Base-by-base conservation (phyloP, 768 basidiomycete species). In the Leccinum variicolor region DNA sequence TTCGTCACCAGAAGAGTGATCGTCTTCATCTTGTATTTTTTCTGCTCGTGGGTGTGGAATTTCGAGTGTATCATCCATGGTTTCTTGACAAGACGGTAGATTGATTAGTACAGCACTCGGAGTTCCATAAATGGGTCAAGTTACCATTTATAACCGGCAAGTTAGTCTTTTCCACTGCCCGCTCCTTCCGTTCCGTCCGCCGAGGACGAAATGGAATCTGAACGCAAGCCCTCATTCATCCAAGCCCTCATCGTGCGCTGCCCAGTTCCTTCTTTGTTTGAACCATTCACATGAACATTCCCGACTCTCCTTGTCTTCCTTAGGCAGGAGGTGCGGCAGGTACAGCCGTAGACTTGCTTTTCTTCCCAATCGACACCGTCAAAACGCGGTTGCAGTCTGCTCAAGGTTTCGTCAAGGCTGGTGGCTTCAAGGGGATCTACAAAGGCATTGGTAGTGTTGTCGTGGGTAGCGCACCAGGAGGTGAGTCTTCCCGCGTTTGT, bases 321-420 rank as follows among this genome's bases (percentile, higher is more conserved):
- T 64, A 94, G 90, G 89, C 92, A 45, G 94, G 96, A 25, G 95
- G 90, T 21, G 71, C 87, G n/a, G 93, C 97, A 31, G 96, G 96
- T 26, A 89, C 92, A 8, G 81, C 93, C 2, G 96, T 98, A 17
- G 96, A 99, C 75, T 81, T 98, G 47, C 81, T 97, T 21, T 95
- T 99, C 77, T 99, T 94, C 72, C 96, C 96, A 2, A 85, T 99
- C 56, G 96, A 99, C 75, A 97, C 96, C 1, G 74, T 98, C 70
- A 99, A 99, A 75, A 98, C 97, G 39, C 87, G 96, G 50, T 80
- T 97, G 33, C 96, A 99, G 66, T 89, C 94, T 6, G 71, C 85
- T 3, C 86, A 91, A 66, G 97, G 96, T 17, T 98, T 99, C 71
- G 69, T 83, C 47, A 76, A 77, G 28, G 87, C 93, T 2, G 96